Percentiles rank a stretch among this genome's conserved stretches.
Evolutionary conservation across 1,284 basidiomycete genomes (phyloP).

Genomic region (Austroboletus novae-zelandiae): DNA sequence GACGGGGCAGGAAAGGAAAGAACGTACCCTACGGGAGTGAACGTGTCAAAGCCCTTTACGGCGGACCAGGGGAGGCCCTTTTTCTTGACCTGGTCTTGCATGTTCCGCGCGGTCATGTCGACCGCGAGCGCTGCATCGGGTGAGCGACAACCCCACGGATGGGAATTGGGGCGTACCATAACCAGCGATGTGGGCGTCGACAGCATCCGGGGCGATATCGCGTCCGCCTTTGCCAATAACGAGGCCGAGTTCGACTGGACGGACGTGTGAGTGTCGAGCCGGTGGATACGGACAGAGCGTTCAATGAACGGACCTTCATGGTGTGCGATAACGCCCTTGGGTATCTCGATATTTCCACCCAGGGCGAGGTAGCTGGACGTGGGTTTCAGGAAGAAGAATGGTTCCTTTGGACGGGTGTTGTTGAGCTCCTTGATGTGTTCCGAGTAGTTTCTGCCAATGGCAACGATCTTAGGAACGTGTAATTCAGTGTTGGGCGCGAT

Average conservation of each 20-base stretch:
- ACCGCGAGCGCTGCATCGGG: slow-evolving; percentile 74
- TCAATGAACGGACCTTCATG: slow-evolving; percentile 72
- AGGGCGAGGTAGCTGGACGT: slow-evolving; percentile 85
- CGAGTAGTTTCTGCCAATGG: slow-evolving; percentile 83
- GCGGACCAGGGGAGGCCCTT: slow-evolving; percentile 94
- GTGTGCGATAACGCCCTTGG: slow-evolving; percentile 80
- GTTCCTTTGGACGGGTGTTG: slow-evolving; percentile 89
- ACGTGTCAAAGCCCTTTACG: slow-evolving; percentile 89
- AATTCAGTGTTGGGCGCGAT: not conserved
- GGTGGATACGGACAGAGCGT: not conserved
- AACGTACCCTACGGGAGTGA: slow-evolving; percentile 75
- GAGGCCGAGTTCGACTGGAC: slow-evolving; percentile 93
- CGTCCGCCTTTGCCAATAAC: slow-evolving; percentile 86
- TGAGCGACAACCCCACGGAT: not conserved
- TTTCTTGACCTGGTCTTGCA: slow-evolving; percentile 92
- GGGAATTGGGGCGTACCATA: slow-evolving; percentile 60
- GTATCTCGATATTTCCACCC: slow-evolving; percentile 83
- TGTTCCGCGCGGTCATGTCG: slow-evolving; percentile 94
- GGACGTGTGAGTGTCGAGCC: not conserved
- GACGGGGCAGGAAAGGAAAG: not conserved
- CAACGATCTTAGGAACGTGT: slow-evolving; percentile 64
- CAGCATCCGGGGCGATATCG: slow-evolving; percentile 74
- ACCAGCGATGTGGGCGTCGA: slow-evolving; percentile 82
- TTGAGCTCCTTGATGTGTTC: slow-evolving; percentile 92
- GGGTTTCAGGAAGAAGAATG: slow-evolving; percentile 98